Evolutionary conservation across 2,329 filamentous ascomycete genomes (phyloP).

Genomic region (Zymoseptoria ardabiliae): DNA sequence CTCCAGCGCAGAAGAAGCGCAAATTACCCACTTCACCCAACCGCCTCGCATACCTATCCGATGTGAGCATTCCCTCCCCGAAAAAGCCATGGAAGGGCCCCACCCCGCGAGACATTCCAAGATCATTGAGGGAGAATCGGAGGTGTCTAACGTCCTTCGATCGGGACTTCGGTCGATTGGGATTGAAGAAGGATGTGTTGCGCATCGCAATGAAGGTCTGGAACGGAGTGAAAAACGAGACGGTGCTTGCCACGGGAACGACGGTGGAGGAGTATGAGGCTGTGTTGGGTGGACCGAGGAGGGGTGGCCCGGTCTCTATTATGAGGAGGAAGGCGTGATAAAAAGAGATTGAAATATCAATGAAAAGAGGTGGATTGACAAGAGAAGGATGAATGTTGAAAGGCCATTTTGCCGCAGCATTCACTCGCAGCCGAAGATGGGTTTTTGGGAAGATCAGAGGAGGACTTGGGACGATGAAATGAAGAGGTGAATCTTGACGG

Average conservation of each 20-base stretch:
- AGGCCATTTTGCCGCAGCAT: background rate
- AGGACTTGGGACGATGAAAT: too few species aligned
- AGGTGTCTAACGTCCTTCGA: background rate
- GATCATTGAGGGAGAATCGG: background rate
- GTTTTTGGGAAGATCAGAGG: too few species aligned
- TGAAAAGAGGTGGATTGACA: background rate
- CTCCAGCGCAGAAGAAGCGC: background rate
- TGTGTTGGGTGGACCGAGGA: background rate
- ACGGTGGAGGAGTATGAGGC: background rate
- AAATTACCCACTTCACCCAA: background rate
- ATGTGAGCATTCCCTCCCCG: background rate
- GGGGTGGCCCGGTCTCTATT: background rate
- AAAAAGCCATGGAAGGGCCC: background rate
- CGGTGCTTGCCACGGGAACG: background rate
- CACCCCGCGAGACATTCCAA: background rate
- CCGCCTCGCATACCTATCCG: background rate
- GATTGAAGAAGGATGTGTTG: background rate
- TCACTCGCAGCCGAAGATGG: too few species aligned
- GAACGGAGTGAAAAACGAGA: background rate
- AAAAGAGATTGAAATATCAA: background rate
- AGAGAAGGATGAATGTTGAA: background rate
- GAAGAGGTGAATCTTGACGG: background rate
- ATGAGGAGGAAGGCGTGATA: background rate
- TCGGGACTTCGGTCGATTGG: background rate
- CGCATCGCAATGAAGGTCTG: background rate